A percentile compares a stretch with the other conserved stretches of the same genome.
These are phyloP conservation scores for Diaporthe citriasiana DNA, from an alignment of 2,329 filamentous ascomycete species.

Conservation along the genomic window DNA sequence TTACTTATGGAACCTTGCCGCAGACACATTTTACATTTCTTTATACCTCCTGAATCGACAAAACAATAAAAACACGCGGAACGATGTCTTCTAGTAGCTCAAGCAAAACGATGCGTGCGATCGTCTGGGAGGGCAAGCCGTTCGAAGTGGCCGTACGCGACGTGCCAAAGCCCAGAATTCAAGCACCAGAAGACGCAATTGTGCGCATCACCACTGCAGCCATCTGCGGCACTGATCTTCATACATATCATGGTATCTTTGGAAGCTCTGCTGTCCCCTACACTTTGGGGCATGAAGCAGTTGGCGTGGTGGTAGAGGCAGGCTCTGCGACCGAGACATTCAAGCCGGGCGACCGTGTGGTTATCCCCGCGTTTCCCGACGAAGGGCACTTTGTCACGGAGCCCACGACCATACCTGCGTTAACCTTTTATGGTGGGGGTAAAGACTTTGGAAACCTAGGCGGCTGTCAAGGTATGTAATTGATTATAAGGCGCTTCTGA, in stretches of 20 bases:
- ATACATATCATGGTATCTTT: slow-evolving; percentile 19
- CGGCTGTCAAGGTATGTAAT: slow-evolving; percentile 25
- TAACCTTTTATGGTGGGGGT: background rate
- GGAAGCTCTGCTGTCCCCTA: slow-evolving; percentile 18
- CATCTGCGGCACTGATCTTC: slow-evolving; percentile 23
- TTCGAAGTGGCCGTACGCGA: slow-evolving; percentile 25
- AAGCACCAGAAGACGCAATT: slow-evolving; percentile 3
- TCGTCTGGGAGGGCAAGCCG: slow-evolving; percentile 30
- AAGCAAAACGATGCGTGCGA: slow-evolving; percentile 5
- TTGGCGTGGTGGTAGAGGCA: slow-evolving; percentile 49
- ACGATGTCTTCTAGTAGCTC: background rate
- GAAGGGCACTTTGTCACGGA: background rate
- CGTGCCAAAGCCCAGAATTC: slow-evolving; percentile 8
- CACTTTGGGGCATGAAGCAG: slow-evolving; percentile 50
- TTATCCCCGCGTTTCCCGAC: slow-evolving; percentile 37
- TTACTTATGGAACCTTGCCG: background rate
- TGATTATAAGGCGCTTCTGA: background rate
- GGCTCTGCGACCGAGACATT: slow-evolving; percentile 45
- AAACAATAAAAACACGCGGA: background rate
- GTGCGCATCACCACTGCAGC: slow-evolving; percentile 20
- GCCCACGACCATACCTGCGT: background rate
- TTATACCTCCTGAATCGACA: background rate
- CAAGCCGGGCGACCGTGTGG: slow-evolving; percentile 53
- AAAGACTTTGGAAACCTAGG: slow-evolving; percentile 28
- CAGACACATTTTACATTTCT: background rate